Evolutionary conservation across 495 filamentous ascomycete species (phyloP).

Genomic region (Clavariopsis aquatica): DNA sequence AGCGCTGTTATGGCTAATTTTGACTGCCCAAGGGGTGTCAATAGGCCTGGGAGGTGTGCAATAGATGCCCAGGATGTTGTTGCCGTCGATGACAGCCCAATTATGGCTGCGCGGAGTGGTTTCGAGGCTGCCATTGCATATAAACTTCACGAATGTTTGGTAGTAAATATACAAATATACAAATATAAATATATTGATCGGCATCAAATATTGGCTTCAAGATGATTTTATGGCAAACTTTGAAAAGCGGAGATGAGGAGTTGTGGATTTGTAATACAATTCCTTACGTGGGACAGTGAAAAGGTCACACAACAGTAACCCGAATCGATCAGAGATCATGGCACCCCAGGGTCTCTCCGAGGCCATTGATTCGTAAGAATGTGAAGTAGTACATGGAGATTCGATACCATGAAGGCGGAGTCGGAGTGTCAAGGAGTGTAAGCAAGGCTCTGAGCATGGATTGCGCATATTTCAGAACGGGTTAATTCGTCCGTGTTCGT

Average conservation of each 20-base stretch:
- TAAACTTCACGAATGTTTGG: too few species aligned
- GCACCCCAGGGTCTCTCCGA: too few species aligned
- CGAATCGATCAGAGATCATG: too few species aligned
- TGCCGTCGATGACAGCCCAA: constrained; percentile 33
- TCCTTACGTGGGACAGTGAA: not conserved
- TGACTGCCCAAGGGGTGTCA: constrained; percentile 1
- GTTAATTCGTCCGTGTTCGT: too few species aligned
- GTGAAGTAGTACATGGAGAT: constrained; percentile 2
- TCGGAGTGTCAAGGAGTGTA: too few species aligned
- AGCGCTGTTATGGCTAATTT: constrained; percentile 29
- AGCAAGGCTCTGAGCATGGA: too few species aligned
- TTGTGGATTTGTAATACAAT: not conserved
- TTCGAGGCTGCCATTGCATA: not conserved
- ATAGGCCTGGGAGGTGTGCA: constrained; percentile 34
- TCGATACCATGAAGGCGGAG: too few species aligned
- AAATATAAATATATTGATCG: too few species aligned
- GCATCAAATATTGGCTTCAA: too few species aligned
- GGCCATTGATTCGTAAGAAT: too few species aligned
- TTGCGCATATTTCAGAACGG: too few species aligned
- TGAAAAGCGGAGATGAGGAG: not conserved
- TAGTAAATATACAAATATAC: too few species aligned
- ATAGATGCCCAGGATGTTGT: constrained; percentile 25
- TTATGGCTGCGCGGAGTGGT: constrained; percentile 28
- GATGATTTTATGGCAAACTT: not conserved
- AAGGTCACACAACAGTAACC: not conserved